A percentile compares a stretch with the other conserved stretches of the same genome.
Evolutionary conservation across 495 filamentous ascomycete species (phyloP).

Genomic region (Symbiotaphrina buchneri): DNA sequence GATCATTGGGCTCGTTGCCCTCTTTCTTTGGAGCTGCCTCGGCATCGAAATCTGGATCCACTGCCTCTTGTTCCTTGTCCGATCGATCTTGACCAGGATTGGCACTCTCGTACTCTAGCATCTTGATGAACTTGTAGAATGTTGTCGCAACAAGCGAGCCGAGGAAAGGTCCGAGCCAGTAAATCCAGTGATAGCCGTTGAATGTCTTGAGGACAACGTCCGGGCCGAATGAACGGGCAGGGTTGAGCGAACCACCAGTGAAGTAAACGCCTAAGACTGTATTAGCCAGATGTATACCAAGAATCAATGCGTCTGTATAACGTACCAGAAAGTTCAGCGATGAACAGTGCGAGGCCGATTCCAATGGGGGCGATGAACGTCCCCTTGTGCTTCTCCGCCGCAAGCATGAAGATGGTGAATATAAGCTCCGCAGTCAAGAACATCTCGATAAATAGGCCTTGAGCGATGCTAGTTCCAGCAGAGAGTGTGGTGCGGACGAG

Average conservation of each 20-base stretch:
- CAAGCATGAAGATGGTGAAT: constrained; percentile 33
- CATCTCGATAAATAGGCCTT: constrained; percentile 33
- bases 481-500: constrained; percentile 20
- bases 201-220: constrained; percentile 41
- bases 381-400: constrained; percentile 28
- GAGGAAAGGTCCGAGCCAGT: constrained; percentile 42
- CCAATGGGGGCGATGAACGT: constrained; percentile 29
- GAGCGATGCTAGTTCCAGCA: constrained; percentile 17
- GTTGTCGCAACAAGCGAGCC: constrained; percentile 41
- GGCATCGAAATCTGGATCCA: constrained; percentile 5
- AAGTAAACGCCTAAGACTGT: constrained; percentile 33
- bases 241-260: constrained; percentile 54
- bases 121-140: constrained; percentile 44
- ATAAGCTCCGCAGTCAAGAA: constrained; percentile 26
- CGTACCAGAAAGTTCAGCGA: constrained; percentile 16
- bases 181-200: constrained; percentile 48
- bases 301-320: neutral
- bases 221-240: constrained; percentile 50
- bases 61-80: constrained; percentile 8
- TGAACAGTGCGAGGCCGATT: constrained; percentile 28
- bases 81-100: constrained; percentile 51
- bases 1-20: neutral
- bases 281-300: neutral
- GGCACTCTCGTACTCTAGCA: constrained; percentile 50
- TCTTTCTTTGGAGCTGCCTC: neutral